A percentile compares a stretch with the other conserved stretches of the same genome.
These are phyloP conservation scores for Crepidotus variabilis DNA, from an alignment of 768 basidiomycete species.

Conservation along the genomic window DNA sequence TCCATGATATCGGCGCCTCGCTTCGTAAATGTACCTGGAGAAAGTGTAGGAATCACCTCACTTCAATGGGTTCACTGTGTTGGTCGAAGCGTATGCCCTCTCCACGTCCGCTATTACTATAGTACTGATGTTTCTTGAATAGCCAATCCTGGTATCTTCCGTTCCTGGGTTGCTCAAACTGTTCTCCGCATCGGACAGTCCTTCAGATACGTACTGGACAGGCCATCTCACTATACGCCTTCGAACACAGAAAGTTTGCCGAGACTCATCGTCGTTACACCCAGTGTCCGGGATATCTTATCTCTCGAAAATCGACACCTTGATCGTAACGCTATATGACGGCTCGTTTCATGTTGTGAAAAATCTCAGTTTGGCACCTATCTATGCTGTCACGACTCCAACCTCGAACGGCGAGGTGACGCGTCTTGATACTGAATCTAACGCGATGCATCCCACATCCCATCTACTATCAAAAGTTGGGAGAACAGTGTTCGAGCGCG, in stretches of 20 bases:
- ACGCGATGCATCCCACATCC: constrained; percentile 26
- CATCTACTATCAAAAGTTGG: constrained; percentile 44
- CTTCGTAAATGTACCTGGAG: constrained; percentile 27
- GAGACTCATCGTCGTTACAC: constrained; percentile 57
- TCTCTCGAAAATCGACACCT: constrained; percentile 40
- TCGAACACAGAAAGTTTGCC: constrained; percentile 44
- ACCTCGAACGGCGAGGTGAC: constrained; percentile 16
- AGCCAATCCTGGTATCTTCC: constrained; percentile 57
- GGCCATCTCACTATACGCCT: constrained; percentile 5
- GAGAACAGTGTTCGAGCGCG: constrained; percentile 46
- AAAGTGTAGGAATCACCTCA: constrained; percentile 44
- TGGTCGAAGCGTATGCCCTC: constrained; percentile 32
- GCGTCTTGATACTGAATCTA: neutral
- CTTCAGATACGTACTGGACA: constrained; percentile 7
- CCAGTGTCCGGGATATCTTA: constrained; percentile 61
- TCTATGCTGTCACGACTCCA: constrained; percentile 20
- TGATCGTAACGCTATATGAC: constrained; percentile 62
- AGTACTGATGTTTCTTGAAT: neutral
- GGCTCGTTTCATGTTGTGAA: constrained; percentile 67
- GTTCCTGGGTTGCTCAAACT: constrained; percentile 60
- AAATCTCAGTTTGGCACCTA: constrained; percentile 44
- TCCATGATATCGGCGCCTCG: constrained; percentile 23
- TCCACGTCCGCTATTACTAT: neutral
- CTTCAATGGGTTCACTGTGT: constrained; percentile 52
- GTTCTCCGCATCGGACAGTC: constrained; percentile 37